Percentiles rank a stretch among this genome's conserved stretches.
phyloP scores from a whole-genome alignment of 2,329 filamentous ascomycete genomes.

The Aspergillus sp. region DNA sequence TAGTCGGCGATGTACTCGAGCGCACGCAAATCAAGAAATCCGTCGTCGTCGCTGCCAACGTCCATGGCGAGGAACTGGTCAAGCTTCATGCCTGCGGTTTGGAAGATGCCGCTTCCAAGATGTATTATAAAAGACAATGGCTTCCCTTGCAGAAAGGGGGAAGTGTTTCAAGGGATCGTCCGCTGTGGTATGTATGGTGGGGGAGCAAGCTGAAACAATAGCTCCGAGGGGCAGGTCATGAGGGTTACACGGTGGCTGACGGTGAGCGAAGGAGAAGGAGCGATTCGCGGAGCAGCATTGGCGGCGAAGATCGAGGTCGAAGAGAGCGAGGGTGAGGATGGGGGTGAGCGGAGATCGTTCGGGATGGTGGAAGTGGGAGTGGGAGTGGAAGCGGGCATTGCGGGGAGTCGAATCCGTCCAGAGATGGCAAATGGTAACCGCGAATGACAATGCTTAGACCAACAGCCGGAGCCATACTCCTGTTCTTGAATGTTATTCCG shows the following conservation, averaged over 20 bases:
- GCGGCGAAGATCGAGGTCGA: conserved; percentile 14
- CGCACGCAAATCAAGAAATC: conserved; percentile 57
- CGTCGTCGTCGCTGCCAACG: conserved; percentile 32
- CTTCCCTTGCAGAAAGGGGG: conserved; percentile 4
- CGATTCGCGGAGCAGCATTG: neutral
- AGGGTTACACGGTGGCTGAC: conserved; percentile 26
- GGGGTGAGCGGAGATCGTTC: conserved; percentile 21
- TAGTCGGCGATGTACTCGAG: conserved; percentile 62
- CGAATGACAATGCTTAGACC: neutral
- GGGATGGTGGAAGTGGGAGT: conserved; percentile 12
- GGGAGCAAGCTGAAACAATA: conserved; percentile 29
- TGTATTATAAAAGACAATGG: neutral
- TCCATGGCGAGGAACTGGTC: conserved; percentile 39
- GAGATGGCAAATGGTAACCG: neutral
- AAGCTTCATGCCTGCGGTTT: conserved; percentile 33
- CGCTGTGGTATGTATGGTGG: conserved; percentile 21
- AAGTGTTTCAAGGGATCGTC: conserved; percentile 21
- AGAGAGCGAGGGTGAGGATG: conserved; percentile 21
- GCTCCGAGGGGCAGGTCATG: conserved; percentile 26
- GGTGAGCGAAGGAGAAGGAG: conserved; percentile 9
- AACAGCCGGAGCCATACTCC: neutral
- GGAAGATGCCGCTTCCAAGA: neutral
- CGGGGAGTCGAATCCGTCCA: conserved; percentile 6
- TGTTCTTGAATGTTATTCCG: neutral
- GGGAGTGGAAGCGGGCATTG: conserved; percentile 13